Evolutionary conservation across 345 rosid genomes (phyloP), one percentile per base, ranked within the genome.

Genomic region (Gossypium ekmanianum): DNA sequence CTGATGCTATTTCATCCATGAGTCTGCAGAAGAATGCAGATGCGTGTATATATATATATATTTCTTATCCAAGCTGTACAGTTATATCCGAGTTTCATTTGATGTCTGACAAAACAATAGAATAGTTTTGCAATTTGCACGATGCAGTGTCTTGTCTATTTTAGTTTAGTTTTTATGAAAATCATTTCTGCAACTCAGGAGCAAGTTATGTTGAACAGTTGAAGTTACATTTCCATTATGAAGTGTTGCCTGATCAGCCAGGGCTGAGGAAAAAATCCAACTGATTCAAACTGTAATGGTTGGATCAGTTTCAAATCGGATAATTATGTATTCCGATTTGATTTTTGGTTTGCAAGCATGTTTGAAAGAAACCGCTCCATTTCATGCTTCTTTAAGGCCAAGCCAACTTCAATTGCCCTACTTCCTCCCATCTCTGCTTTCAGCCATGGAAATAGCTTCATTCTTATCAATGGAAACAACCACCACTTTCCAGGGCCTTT

Each of bases 11-110:
- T 81, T 39, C 41, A 39, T 75, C 71, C 77, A 74, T 72, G 79
- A 78, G 13, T 47, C 78, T 84, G 91, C 89, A 75, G 85, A 84
- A 88, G 86, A 83, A 75, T 83, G 85, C 90, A 85, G 88, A 84
- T 78, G 55, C 74, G 77, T 20, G 44, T 58, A 2, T 45, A 0
- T 45, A 45, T 45, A 45, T 39, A 66, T n/a, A 45, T 45, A 45
- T 78, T 79, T 26, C 22, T 58, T 39, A 66, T n/a, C 39, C 44
- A 34, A 4, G 61, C 1, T 75, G 73, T 73, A 58, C 64, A 73
- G 71, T 2, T 76, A 75, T 62, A 75, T 47, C 51, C 13, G 12
- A 71, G 71, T 71, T 68, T 47, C 72, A 41, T 76, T 74, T 68
- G 76, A 62, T 63, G 50, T 75, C 70, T 43, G 77, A 79, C 77